Evolutionary conservation across 306 rosid species (phyloP), one percentile per base, ranked within the genome.

Genomic region (Castanospermum australe): DNA sequence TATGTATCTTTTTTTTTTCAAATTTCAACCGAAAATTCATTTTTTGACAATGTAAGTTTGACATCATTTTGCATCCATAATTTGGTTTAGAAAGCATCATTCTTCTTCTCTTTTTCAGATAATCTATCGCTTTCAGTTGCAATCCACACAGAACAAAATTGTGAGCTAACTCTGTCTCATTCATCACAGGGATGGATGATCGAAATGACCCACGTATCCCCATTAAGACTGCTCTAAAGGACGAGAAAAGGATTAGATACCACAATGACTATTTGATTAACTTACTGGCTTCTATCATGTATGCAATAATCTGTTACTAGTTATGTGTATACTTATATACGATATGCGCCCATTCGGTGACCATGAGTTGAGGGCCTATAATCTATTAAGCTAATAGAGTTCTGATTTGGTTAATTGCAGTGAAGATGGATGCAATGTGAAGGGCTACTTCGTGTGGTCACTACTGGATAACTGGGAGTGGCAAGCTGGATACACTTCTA

Each of bases 401-500:
- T 20, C 4, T 57, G 39, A 28, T 79, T 13, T 45, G 20, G 33
- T 67, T 18, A 9, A 22, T 15, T 73, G 83, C 77, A 90, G 98
- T 25, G 86, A 93, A 71, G 96, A 94, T 76, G 96, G 92, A 1
- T 94, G 98, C 85, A 92, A 94, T 76, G 98, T 92, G 41, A 87
- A 76, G 52, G 97, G 97, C 54, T 94, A 94, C 76, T 92, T 94
- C 76, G 96, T 48, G 7, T 94, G 98, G 98, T 92, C 98, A 72
- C 64, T 92, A 1, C 24, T 92, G 74, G 97, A 92, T 82, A 92
- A 94, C 13, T 94, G 94, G 96, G 98, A 92, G 48, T 94, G 97
- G 96, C 73, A 82, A 42, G 86, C 92, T 47, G 97, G 98, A 64
- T 94, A 68, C 76, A 66, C 86, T 50, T 92, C 96, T 3, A 86